These are phyloP conservation scores for Linaria vulgaris DNA, from an alignment of 257 asterid species.

Conservation along the genomic window DNA sequence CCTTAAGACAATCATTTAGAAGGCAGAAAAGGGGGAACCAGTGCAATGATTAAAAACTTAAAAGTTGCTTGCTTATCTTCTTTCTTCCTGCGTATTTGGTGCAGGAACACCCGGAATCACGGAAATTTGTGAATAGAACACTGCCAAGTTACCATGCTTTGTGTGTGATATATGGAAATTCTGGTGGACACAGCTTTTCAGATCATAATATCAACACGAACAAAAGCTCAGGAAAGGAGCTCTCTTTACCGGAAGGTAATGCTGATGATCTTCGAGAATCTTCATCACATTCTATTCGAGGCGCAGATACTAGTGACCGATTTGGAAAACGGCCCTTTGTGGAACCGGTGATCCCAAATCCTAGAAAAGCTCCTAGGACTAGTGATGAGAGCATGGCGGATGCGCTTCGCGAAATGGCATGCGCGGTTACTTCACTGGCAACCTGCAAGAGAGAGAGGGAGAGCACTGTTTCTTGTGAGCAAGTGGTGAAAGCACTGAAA, in stretches of 20 bases:
- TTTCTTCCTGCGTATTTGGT: background rate
- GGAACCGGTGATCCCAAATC: background rate
- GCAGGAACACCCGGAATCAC: background rate
- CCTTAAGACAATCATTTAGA: too few species aligned
- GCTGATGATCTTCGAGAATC: background rate
- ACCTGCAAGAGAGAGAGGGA: background rate
- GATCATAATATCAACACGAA: background rate
- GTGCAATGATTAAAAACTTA: background rate
- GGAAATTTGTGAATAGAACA: background rate
- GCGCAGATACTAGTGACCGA: background rate
- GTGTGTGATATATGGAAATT: background rate
- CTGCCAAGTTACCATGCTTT: background rate
- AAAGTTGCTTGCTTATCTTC: background rate
- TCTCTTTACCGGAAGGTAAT: background rate
- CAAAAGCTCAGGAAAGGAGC: background rate
- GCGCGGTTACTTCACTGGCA: background rate
- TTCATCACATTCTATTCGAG: background rate
- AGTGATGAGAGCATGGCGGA: background rate
- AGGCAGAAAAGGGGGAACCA: background rate
- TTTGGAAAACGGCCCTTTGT: background rate
- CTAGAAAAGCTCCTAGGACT: background rate
- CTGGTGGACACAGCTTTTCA: background rate
- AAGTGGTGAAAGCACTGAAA: slow-evolving; percentile 1
- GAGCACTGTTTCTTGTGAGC: background rate
- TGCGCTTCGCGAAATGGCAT: background rate